Conservation (phyloP, 805 yeast genomes). For the Zygotorulaspora chibaensis region DNA sequence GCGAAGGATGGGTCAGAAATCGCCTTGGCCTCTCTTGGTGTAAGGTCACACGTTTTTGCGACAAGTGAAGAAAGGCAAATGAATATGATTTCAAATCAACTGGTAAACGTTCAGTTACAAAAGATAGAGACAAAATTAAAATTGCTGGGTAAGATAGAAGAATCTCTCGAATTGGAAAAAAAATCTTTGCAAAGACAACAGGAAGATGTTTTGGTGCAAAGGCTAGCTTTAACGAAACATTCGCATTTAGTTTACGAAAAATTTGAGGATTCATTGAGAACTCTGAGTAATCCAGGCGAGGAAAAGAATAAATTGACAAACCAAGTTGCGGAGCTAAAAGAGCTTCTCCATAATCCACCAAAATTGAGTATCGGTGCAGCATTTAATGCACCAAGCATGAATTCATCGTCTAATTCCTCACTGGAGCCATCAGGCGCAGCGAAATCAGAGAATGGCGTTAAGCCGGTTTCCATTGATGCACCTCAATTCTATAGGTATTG, state of each 20-base stretch:
- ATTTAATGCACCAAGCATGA: constrained; percentile 24
- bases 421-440: constrained; percentile 14
- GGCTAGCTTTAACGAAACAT: constrained; percentile 60
- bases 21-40: constrained; percentile 74
- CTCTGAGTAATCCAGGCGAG: constrained; percentile 14
- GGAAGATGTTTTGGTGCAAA: constrained; percentile 61
- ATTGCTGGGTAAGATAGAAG: constrained; percentile 58
- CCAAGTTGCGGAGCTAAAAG: constrained; percentile 26
- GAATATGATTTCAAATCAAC: constrained; percentile 52
- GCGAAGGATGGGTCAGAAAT: constrained; percentile 59
- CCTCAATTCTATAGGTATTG: constrained; percentile 64
- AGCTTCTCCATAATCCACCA: constrained; percentile 31
- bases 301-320: constrained; percentile 12
- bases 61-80: constrained; percentile 76
- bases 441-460: constrained; percentile 36
- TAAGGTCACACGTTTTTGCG: constrained; percentile 74
- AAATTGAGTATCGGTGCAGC: constrained; percentile 30
- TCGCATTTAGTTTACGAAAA: constrained; percentile 47
- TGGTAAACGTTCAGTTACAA: constrained; percentile 58
- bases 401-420: constrained; percentile 8
- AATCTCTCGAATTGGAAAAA: constrained; percentile 60
- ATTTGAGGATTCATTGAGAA: constrained; percentile 22
- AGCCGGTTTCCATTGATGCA: constrained; percentile 56
- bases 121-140: constrained; percentile 61
- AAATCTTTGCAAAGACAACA: constrained; percentile 57